Conservation (phyloP, 345 rosid genomes). For the Gossypioides kirkii region DNA sequence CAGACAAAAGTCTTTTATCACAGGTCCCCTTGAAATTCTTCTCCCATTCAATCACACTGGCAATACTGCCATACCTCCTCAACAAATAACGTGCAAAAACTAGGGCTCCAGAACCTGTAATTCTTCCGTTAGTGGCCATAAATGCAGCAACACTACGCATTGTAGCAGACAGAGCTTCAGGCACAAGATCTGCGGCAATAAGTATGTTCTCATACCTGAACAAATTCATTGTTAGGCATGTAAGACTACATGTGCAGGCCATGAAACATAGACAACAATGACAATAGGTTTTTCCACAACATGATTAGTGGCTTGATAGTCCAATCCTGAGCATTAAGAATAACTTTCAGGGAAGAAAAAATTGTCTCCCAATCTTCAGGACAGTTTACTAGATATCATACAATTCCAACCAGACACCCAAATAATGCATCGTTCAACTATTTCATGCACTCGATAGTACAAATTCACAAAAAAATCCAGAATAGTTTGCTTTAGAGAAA, state of each 20-base stretch:
- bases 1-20: slow-evolving; percentile 81
- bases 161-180: slow-evolving; percentile 71
- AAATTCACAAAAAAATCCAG: not conserved
- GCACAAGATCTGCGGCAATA: slow-evolving; percentile 78
- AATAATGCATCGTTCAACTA: not conserved
- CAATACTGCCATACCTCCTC: slow-evolving; percentile 66
- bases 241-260: slow-evolving; percentile 1
- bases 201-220: slow-evolving; percentile 80
- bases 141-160: slow-evolving; percentile 57
- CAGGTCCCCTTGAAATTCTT: slow-evolving; percentile 58
- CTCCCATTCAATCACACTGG: slow-evolving; percentile 91
- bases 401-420: not conserved
- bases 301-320: not conserved
- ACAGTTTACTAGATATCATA: not conserved
- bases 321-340: not conserved
- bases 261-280: not conserved
- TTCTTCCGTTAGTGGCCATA: slow-evolving; percentile 60
- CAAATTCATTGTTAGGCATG: slow-evolving; percentile 18
- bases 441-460: not conserved
- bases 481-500: not conserved
- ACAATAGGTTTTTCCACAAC: not conserved
- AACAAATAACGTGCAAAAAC: slow-evolving; percentile 71
- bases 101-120: slow-evolving; percentile 62
- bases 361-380: not conserved
- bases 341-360: not conserved